Percentiles rank a stretch among this genome's conserved stretches.
These are phyloP conservation scores for Synchytrium microbalum DNA, from an alignment of 371 early-diverging fungal species.

Conservation along the genomic window DNA sequence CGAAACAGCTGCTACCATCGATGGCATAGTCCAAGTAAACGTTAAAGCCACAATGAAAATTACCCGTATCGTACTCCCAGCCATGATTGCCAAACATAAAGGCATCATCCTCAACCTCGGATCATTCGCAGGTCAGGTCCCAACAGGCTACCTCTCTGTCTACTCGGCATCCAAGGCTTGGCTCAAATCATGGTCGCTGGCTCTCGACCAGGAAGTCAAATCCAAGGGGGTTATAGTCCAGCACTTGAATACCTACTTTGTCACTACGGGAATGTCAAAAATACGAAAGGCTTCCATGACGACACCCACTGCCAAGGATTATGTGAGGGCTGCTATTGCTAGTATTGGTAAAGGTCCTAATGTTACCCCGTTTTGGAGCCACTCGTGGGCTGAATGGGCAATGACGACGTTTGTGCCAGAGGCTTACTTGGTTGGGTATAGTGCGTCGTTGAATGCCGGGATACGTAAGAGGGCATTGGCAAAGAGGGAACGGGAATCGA, in stretches of 20 bases:
- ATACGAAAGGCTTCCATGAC: constrained; percentile 65
- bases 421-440: constrained; percentile 14
- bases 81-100: constrained; percentile 49
- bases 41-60: constrained; percentile 73
- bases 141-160: constrained; percentile 80
- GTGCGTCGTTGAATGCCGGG: constrained; percentile 23
- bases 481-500: constrained; percentile 30
- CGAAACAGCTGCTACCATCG: constrained; percentile 55
- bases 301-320: constrained; percentile 75
- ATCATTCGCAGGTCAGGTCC: constrained; percentile 82
- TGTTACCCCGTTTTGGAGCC: constrained; percentile 73
- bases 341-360: constrained; percentile 70
- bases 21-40: constrained; percentile 83
- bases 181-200: constrained; percentile 81
- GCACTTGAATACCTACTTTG: constrained; percentile 88
- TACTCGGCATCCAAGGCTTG: constrained; percentile 95
- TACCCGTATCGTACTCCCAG: constrained; percentile 73
- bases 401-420: constrained; percentile 53
- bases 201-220: constrained; percentile 77
- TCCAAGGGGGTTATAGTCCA: constrained; percentile 72
- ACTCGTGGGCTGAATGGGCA: constrained; percentile 70
- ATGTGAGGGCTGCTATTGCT: constrained; percentile 63
- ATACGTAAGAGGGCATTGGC: constrained; percentile 33
- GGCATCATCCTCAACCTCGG: constrained; percentile 93
- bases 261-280: constrained; percentile 83